Conservation (phyloP, 2,329 filamentous ascomycete genomes). For the Aureobasidium sp. region DNA sequence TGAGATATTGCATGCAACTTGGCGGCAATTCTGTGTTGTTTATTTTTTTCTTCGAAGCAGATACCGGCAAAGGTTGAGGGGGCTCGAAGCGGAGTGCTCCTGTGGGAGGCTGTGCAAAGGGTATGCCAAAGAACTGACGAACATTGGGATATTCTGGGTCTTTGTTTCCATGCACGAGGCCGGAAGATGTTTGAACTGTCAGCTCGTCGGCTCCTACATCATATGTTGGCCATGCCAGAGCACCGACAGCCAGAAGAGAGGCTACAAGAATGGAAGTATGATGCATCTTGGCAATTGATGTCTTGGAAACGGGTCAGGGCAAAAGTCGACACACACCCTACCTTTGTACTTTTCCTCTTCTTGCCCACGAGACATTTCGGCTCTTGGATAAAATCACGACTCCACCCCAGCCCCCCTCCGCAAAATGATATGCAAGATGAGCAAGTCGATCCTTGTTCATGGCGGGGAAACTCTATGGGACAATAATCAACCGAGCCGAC, state of each 20-base stretch:
- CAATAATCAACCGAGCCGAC: neutral
- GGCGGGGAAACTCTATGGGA: slow-evolving; percentile 6
- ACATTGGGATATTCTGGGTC: slow-evolving; percentile 16
- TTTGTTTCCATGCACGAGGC: slow-evolving; percentile 17
- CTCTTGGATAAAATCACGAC: slow-evolving; percentile 3
- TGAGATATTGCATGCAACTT: slow-evolving; percentile 25
- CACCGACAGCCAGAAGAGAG: neutral
- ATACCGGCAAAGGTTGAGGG: slow-evolving; percentile 19
- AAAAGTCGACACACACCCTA: too few relatives aligned
- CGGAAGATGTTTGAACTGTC: slow-evolving; percentile 15
- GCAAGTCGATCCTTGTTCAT: slow-evolving; percentile 1
- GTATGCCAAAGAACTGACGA: slow-evolving; percentile 23
- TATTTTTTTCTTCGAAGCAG: slow-evolving; percentile 17
- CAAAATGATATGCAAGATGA: slow-evolving; percentile 6
- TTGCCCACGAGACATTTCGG: neutral
- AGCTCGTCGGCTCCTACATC: neutral
- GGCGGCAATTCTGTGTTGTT: slow-evolving; percentile 23
- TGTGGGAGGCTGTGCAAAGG: slow-evolving; percentile 22
- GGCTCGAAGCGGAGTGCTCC: slow-evolving; percentile 21
- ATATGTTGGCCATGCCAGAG: neutral
- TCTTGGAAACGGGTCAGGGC: neutral
- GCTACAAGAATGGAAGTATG: neutral
- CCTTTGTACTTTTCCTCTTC: neutral
- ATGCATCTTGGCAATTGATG: slow-evolving; percentile 1
- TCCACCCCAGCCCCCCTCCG: slow-evolving; percentile 8